Percentiles rank a stretch among this genome's conserved stretches.
Conservation (phyloP, 305 asterid genomes). For the Striga hermonthica region DNA sequence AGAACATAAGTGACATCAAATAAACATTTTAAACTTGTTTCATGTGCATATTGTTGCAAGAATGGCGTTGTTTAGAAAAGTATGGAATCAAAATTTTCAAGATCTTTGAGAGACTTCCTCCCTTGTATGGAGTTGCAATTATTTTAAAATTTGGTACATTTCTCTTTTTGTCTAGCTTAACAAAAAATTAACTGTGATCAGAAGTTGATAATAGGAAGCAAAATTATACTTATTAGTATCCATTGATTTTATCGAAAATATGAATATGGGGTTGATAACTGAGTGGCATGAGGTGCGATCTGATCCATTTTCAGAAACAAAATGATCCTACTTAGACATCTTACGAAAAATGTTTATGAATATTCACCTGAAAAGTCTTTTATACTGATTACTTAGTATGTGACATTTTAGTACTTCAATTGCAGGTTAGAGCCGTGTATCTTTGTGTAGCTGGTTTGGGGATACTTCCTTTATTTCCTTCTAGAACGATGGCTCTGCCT, state of each 20-base stretch:
- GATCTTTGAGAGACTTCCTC: too few relatives aligned
- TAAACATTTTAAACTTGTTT: neutral
- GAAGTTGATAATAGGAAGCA: neutral
- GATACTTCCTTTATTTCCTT: conserved; percentile 38
- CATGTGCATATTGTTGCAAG: conserved; percentile 3
- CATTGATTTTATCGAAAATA: neutral
- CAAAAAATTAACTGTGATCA: conserved; percentile 5
- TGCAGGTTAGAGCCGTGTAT: conserved; percentile 40
- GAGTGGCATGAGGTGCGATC: conserved; percentile 7
- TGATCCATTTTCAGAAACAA: too few relatives aligned
- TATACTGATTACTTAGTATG: conserved; percentile 5
- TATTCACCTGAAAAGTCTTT: conserved; percentile 20
- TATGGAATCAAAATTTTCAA: too few relatives aligned
- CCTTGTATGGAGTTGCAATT: neutral
- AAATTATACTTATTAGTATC: neutral
- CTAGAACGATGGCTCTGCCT: conserved; percentile 58
- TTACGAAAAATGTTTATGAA: neutral
- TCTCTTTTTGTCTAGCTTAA: conserved; percentile 9
- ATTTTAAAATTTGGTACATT: neutral
- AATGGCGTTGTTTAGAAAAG: neutral
- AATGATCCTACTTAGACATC: too few relatives aligned
- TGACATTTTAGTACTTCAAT: conserved; percentile 6
- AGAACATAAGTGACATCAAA: too few relatives aligned
- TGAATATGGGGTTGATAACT: neutral
- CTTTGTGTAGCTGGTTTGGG: conserved; percentile 30